Conservation (phyloP, 768 basidiomycete species). For the Rhodotorula kratochvilovae region DNA sequence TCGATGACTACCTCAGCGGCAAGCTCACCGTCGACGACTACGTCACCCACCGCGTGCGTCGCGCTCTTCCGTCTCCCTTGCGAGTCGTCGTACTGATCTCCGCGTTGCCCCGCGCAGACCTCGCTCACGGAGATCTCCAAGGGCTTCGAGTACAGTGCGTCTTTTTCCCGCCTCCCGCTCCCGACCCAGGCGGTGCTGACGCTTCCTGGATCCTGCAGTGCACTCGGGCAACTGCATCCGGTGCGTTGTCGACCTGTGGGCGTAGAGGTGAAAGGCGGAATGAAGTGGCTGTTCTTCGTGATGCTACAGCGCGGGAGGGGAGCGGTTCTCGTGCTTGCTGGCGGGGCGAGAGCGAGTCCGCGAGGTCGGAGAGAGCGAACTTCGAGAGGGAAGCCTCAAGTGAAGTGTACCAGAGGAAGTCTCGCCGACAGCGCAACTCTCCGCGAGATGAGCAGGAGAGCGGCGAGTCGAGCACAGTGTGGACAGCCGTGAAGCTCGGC, state of each 20-base stretch:
- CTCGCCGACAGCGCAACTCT: too few species aligned
- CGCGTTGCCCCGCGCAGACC: conserved; percentile 62
- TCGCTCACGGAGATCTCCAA: conserved; percentile 98
- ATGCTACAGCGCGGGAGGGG: too few species aligned
- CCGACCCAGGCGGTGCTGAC: not conserved
- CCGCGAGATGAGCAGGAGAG: too few species aligned
- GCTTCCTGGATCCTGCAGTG: conserved; percentile 23
- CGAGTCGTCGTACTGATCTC: not conserved
- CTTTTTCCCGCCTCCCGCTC: not conserved
- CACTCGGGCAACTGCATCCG: conserved; percentile 85
- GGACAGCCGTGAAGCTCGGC: too few species aligned
- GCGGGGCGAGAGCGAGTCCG: too few species aligned
- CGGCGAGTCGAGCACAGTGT: too few species aligned
- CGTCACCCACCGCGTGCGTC: conserved; percentile 71
- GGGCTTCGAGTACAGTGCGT: conserved; percentile 47
- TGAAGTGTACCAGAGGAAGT: too few species aligned
- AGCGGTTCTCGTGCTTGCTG: too few species aligned
- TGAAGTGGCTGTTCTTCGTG: too few species aligned
- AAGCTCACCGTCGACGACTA: conserved; percentile 88
- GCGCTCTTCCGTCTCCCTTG: conserved; percentile 49
- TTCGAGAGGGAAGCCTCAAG: too few species aligned
- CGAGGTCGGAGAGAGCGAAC: too few species aligned
- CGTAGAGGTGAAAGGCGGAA: not conserved
- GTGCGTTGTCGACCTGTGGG: conserved; percentile 82
- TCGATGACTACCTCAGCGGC: conserved; percentile 70